Percentiles rank a stretch among this genome's conserved stretches.
These are phyloP conservation scores for Apiospora sp. DNA, from an alignment of 2,329 filamentous ascomycete species.

Conservation along the genomic window DNA sequence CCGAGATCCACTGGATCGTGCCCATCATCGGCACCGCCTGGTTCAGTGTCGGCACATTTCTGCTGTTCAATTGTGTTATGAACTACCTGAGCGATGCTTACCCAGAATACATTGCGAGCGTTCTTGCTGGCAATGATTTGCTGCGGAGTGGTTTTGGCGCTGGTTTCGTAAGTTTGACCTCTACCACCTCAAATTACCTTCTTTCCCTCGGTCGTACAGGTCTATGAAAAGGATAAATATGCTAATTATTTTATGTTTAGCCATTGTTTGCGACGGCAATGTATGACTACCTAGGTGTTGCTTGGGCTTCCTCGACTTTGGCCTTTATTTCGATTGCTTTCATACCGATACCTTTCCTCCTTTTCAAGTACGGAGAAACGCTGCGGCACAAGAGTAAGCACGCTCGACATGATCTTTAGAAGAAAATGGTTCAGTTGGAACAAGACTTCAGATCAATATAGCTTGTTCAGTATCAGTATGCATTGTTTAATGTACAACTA, in stretches of 20 bases:
- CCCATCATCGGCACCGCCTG: conserved; percentile 59
- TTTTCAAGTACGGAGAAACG: conserved; percentile 35
- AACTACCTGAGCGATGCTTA: conserved; percentile 38
- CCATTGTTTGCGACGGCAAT: conserved; percentile 35
- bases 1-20: conserved; percentile 62
- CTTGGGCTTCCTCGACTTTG: conserved; percentile 35
- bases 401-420: conserved; percentile 35
- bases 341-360: conserved; percentile 36
- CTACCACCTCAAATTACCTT: too few relatives aligned
- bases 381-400: conserved; percentile 35
- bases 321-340: conserved; percentile 36
- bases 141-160: conserved; percentile 35
- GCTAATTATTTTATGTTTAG: background rate
- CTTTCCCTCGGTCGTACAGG: background rate
- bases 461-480: too few relatives aligned
- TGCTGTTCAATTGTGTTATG: conserved; percentile 38
- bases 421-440: too few relatives aligned
- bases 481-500: too few relatives aligned
- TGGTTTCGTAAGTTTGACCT: conserved; percentile 31
- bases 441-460: too few relatives aligned
- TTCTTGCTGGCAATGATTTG: conserved; percentile 37
- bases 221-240: background rate
- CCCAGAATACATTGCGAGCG: conserved; percentile 33
- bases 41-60: conserved; percentile 45
- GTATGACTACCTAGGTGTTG: conserved; percentile 34